phyloP scores from a whole-genome alignment of 148 eudicot genomes.

The Chenopodium quinoa region DNA sequence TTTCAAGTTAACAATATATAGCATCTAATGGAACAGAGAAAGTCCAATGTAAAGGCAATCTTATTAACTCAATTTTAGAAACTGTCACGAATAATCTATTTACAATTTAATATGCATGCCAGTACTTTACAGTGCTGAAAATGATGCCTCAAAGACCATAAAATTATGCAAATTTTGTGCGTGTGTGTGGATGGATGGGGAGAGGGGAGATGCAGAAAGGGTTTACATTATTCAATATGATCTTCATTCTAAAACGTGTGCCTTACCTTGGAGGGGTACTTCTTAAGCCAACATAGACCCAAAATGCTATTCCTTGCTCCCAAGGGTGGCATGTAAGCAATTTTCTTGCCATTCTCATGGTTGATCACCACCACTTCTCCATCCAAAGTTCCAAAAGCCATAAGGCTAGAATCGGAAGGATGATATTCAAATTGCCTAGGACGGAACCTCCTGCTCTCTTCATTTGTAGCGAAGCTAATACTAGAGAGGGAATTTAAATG shows the following conservation, averaged over 20 bases:
- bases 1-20: neutral
- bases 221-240: neutral
- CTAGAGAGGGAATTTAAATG: constrained; percentile 44
- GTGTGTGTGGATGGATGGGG: too few species aligned
- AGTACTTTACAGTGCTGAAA: too few species aligned
- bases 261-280: constrained; percentile 68
- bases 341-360: constrained; percentile 57
- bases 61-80: too few species aligned
- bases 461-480: constrained; percentile 33
- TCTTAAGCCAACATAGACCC: constrained; percentile 86
- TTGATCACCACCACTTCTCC: constrained; percentile 73
- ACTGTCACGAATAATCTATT: too few species aligned
- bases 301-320: constrained; percentile 54
- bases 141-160: neutral
- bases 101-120: too few species aligned
- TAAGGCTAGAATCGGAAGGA: constrained; percentile 58
- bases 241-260: neutral
- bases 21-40: too few species aligned
- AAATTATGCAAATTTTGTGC: neutral
- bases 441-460: constrained; percentile 45
- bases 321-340: constrained; percentile 48
- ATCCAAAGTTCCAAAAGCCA: constrained; percentile 83
- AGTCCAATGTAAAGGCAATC: too few species aligned
- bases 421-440: constrained; percentile 95
- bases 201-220: neutral